Base-by-base conservation (phyloP, 495 filamentous ascomycete species). In the Xylaria venustula region DNA sequence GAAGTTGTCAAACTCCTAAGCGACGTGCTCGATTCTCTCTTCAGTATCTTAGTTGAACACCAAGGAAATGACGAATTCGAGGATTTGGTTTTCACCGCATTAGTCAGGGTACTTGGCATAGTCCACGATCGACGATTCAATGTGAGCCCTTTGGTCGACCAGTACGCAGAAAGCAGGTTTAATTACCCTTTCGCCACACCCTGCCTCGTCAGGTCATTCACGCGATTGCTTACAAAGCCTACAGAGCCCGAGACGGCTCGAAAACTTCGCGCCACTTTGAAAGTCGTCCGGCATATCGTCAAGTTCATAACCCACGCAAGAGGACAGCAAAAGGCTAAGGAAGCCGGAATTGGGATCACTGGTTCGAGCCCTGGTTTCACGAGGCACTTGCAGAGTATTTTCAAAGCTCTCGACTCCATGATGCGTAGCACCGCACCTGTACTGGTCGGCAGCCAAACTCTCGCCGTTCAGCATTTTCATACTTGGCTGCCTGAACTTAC, bases 391-490 rank as follows among this genome's bases (percentile, higher is more conserved):
- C 87, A 89, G 45, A 84, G 81, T 37, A 91, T 98, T 50, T 98
- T 98, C 80, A 93, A 90, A 69, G 86, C 89, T 2, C 82, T 98
- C 2, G 91, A 97, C 67, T 81, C 80, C 5, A 79, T 99, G 64
- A 98, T 99, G 92, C 85, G 85, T 60, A 94, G 91, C 67, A 77
- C 85, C 1, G 89, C 92, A 11, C 90, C 95, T 1, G 85, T 91
- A 42, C 73, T 97, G 48, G 87, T 99, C 32, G 94, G 94, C 26
- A 97, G 90, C 59, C 95, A 98, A 71, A 98, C 94, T 1, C 75
- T 99, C 32, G 89, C 95, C 5, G 93, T 98, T 17, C 94, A 99
- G 71, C 90, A 98, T 74, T 96, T 98, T 72, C 94, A 98, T 70
- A 87, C 90, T 2, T 98, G 94, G 94, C 77, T 99, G 11, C 95